phyloP scores from a whole-genome alignment of 805 yeast species.

The Blastobotrys americana region DNA sequence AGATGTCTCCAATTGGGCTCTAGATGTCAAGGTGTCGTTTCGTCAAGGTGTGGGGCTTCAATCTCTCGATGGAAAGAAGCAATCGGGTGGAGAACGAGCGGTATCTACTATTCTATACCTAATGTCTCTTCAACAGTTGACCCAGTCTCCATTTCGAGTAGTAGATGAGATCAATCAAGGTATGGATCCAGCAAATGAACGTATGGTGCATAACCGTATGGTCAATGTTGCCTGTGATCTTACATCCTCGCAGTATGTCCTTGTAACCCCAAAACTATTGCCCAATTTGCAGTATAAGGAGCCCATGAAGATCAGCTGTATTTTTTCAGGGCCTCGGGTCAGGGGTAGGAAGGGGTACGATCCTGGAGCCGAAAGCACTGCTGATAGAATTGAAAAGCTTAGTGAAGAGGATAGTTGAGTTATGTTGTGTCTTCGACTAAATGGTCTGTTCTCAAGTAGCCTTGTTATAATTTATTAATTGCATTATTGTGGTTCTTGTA shows the following conservation, averaged over 20 bases:
- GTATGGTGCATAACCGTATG: conserved; percentile 75
- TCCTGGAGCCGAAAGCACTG: neutral
- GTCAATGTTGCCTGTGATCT: conserved; percentile 73
- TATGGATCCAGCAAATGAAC: conserved; percentile 91
- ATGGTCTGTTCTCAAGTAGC: too few species aligned
- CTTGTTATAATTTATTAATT: too few species aligned
- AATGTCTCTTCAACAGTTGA: conserved; percentile 81
- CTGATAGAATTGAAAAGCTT: neutral
- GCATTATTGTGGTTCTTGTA: too few species aligned
- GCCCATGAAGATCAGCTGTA: conserved; percentile 80
- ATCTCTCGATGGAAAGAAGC: conserved; percentile 75
- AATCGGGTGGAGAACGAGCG: conserved; percentile 97
- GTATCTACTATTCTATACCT: conserved; percentile 87
- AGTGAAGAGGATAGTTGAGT: neutral
- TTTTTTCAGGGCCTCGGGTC: conserved; percentile 44
- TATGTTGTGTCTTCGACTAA: too few species aligned
- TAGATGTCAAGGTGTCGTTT: conserved; percentile 79
- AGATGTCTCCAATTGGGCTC: conserved; percentile 60
- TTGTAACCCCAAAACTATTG: conserved; percentile 86
- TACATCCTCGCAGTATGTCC: conserved; percentile 69
- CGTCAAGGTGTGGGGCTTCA: conserved; percentile 67
- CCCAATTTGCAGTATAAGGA: conserved; percentile 70
- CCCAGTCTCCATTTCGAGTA: conserved; percentile 85
- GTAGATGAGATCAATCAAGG: conserved; percentile 99
- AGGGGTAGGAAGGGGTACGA: conserved; percentile 1